Percentiles rank a stretch among this genome's conserved stretches.
phyloP scores from a whole-genome alignment of 2,329 filamentous ascomycete species.

The Myriangium duriaei region DNA sequence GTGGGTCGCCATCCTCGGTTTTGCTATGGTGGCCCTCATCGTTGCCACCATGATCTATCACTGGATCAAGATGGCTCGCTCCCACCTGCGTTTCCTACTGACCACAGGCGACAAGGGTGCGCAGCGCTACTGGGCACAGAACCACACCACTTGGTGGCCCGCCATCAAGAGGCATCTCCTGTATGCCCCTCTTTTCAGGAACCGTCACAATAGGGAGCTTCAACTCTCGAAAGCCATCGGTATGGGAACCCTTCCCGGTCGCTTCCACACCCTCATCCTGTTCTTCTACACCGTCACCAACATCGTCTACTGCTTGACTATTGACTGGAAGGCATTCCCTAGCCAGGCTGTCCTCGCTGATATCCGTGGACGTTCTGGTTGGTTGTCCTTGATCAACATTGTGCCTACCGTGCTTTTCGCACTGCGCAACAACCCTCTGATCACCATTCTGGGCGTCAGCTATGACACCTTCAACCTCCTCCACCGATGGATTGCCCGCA shows the following conservation, averaged over 20 bases:
- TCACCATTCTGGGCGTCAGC: slow-evolving; percentile 67
- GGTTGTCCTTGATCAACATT: slow-evolving; percentile 78
- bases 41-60: slow-evolving; percentile 29
- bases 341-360: slow-evolving; percentile 56
- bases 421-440: slow-evolving; percentile 85
- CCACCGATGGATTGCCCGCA: slow-evolving; percentile 70
- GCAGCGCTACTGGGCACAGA: slow-evolving; percentile 35
- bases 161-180: slow-evolving; percentile 52
- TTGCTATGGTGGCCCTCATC: slow-evolving; percentile 25
- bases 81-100: slow-evolving; percentile 34
- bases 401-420: slow-evolving; percentile 81
- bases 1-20: slow-evolving; percentile 31
- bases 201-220: slow-evolving; percentile 65
- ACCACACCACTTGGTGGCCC: slow-evolving; percentile 37
- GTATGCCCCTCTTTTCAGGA: slow-evolving; percentile 58
- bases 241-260: slow-evolving; percentile 66
- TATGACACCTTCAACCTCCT: slow-evolving; percentile 95
- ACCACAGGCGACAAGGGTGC: slow-evolving; percentile 29
- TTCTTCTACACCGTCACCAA: slow-evolving; percentile 58
- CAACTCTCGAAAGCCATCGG: slow-evolving; percentile 55
- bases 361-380: slow-evolving; percentile 73
- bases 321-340: slow-evolving; percentile 43
- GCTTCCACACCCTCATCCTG: slow-evolving; percentile 62
- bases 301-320: slow-evolving; percentile 60
- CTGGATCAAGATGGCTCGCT: slow-evolving; percentile 29